Conservation (phyloP, 163 green algal species). For the Coccomyxa subellipsoidea region DNA sequence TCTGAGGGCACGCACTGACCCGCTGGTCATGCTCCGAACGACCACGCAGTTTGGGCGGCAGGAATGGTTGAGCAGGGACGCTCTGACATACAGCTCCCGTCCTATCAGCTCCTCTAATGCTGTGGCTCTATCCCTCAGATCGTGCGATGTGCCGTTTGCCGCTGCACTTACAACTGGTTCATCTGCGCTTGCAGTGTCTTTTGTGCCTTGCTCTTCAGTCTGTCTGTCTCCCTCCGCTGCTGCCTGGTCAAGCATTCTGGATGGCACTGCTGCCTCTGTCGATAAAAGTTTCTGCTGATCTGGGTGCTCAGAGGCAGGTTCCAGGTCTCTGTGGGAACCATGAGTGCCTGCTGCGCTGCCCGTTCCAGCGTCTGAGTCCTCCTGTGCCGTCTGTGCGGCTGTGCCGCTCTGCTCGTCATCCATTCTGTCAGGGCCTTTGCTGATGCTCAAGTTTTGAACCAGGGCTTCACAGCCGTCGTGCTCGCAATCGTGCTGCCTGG, state of each 20-base stretch:
- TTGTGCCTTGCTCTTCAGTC: background rate
- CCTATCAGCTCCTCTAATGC: slow-evolving; percentile 14
- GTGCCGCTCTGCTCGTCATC: background rate
- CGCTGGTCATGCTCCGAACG: background rate
- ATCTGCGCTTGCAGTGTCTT: background rate
- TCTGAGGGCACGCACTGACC: background rate
- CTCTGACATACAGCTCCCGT: slow-evolving; percentile 26
- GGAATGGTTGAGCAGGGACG: slow-evolving; percentile 33
- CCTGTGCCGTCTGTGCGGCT: background rate
- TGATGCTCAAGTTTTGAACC: no score
- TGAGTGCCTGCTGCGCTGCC: no score
- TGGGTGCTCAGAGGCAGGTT: no score
- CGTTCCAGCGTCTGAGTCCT: background rate
- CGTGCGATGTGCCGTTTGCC: background rate
- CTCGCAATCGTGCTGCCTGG: background rate
- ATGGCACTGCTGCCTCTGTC: background rate
- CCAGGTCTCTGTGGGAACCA: no score
- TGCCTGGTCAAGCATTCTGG: background rate
- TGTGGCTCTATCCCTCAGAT: background rate
- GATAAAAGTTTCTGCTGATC: no score
- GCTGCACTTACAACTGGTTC: background rate
- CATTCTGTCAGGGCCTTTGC: no score
- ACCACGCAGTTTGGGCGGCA: slow-evolving; percentile 29
- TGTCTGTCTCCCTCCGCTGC: no score
- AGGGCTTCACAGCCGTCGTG: no score